These are phyloP conservation scores for Syzygium oleosum DNA, from an alignment of 345 rosid genomes.

Conservation along the genomic window DNA sequence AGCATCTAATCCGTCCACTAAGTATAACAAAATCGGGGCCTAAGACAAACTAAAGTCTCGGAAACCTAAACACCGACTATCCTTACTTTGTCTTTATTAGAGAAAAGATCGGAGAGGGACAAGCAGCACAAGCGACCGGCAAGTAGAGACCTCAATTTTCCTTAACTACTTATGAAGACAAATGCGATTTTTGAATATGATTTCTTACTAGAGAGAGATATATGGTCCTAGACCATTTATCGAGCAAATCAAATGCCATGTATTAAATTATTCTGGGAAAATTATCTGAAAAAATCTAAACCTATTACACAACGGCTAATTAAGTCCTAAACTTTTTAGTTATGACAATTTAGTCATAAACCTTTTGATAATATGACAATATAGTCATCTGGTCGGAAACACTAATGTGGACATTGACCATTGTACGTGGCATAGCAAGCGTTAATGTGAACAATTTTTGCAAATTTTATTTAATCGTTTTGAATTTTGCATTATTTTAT, in stretches of 20 bases:
- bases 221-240: background rate
- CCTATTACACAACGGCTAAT: background rate
- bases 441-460: background rate
- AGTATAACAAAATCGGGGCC: background rate
- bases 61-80: background rate
- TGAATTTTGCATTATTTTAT: background rate
- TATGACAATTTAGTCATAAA: background rate
- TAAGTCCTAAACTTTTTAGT: background rate
- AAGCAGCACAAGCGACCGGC: background rate
- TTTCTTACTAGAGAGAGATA: background rate
- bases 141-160: background rate
- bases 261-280: background rate
- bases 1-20: background rate
- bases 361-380: accelerated
- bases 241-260: background rate
- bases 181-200: background rate
- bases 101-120: background rate
- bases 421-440: accelerated
- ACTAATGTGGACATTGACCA: accelerated
- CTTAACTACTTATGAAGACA: background rate
- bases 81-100: background rate
- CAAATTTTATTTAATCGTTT: background rate
- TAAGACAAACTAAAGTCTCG: background rate
- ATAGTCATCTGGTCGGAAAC: background rate
- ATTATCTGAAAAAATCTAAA: background rate